Base-by-base conservation (phyloP, 2,329 filamentous ascomycete genomes). In the Beauveria varroae region DNA sequence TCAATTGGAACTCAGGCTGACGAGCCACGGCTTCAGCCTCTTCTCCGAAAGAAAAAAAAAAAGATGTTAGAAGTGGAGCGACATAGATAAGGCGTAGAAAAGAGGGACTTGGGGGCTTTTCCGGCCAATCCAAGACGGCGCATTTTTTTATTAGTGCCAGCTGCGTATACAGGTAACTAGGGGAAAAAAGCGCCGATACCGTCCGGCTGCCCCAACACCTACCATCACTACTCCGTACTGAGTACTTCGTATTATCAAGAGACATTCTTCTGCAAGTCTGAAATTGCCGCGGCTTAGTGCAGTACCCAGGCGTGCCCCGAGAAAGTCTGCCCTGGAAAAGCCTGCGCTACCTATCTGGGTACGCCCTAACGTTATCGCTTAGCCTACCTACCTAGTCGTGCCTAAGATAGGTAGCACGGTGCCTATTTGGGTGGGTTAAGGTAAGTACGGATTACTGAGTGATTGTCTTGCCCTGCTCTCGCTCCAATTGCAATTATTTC, bases 51-150 rank as follows among this genome's bases (percentile, higher is more conserved):
- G 30, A 20, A 40, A 37, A 57, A 47, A 56, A 56, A 37, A 46
- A 57, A 57, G 46, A 56, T 24, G n/a, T 26, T 26, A 49, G 22
- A 50, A 37, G 55, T 58, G 56, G 56, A 51, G 56, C 41, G 26
- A 34, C 20, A 40, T 5, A 50, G 56, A 58, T 58, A 58, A 51
- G 44, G 44, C 46, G 46, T 50, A 40, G 44, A 30, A 49, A 40
- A 57, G 28, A 26, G 28, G 30, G 22, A 44, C 37, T n/a, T 26
- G 26, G 26, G 20, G 22, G 10, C 8, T 2, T 18, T 16, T 16
- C 34, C 8, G 49, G 46, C 56, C 56, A 58, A 51, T 58, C 30
- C 18, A 16, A 51, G 56, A 41, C 34, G 56, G n/a, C 34, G 16
- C 34, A 30, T 57, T 50, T 51, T 28, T 46, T 30, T 18, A 9